Evolutionary conservation across 768 basidiomycete genomes (phyloP), one percentile per base, ranked within the genome.

Genomic region (Naganishia antarctica): DNA sequence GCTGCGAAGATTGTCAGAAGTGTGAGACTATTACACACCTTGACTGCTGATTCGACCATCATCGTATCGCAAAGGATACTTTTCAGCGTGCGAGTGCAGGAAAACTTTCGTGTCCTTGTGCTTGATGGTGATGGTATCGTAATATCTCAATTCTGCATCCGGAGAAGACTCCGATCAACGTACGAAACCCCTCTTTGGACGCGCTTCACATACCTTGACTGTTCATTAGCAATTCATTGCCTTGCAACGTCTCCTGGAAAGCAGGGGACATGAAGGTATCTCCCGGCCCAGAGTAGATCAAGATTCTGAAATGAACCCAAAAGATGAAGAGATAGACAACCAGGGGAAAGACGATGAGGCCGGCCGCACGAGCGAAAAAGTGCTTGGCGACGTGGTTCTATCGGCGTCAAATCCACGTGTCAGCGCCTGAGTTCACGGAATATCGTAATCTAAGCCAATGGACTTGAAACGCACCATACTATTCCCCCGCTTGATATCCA

Each of bases 241-340:
- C 92, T 23, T 82, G 78, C 57, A 99, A 81, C 18, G 92, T 96
- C 79, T 98, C 92, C 79, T 99, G 96, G 85, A 99, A 99, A 4
- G 86, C 87, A 6, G 96, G 93, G 74, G 89, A 91, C 96, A 98
- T 98, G 81, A 98, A 99, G 41, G 83, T 81, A 73, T 98, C 96
- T 5, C 96, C 96, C 32, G 92, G 84, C 26, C 96, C 96, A 12
- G 92, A 92, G 68, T 86, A 83, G 8, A 81, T 88, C 69, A 98
- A 85, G 67, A 98, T 82, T 28, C 87, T 81, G 73, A 99, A 94
- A 78, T 99, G 96, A 26, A 96, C 79, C 79, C 88, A 99, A 83
- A 99, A 99, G 83, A 94, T 91, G 16, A 87, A 87, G 2, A 98
- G 84, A 77, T 99, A 99, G 53, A 98, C 82, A 62, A 89, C 78